These are phyloP conservation scores for Spathaspora gorwiae DNA, from an alignment of 805 yeast species.

Conservation along the genomic window DNA sequence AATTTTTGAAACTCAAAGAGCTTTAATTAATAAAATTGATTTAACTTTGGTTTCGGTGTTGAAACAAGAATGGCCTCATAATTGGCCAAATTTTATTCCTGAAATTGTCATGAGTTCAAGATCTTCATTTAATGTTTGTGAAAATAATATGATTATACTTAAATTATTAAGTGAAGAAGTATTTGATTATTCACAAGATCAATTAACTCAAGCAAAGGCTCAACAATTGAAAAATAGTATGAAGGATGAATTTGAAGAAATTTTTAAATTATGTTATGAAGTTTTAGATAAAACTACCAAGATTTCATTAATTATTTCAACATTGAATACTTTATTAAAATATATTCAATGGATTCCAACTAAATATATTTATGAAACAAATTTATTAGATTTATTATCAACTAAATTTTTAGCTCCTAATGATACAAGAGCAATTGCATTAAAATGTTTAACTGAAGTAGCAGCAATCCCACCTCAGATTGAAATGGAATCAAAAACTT, in stretches of 20 bases:
- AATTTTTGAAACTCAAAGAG: constrained; percentile 64
- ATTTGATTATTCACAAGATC: constrained; percentile 91
- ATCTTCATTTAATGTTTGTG: constrained; percentile 89
- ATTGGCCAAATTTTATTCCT: constrained; percentile 96
- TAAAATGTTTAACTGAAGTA: constrained; percentile 92
- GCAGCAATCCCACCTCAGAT: constrained; percentile 50
- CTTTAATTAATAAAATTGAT: constrained; percentile 89
- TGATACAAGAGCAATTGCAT: constrained; percentile 76
- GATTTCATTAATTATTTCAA: constrained; percentile 77
- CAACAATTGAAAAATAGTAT: constrained; percentile 74
- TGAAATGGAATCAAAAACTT: constrained; percentile 47
- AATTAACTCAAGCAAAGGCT: constrained; percentile 94
- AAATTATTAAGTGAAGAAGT: constrained; percentile 91
- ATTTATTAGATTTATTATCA: constrained; percentile 66
- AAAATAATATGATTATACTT: constrained; percentile 92
- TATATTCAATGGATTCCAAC: constrained; percentile 94
- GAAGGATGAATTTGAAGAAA: constrained; percentile 87
- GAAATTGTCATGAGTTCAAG: constrained; percentile 84
- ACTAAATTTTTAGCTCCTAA: constrained; percentile 71
- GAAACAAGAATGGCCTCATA: constrained; percentile 98
- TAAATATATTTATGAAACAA: constrained; percentile 85
- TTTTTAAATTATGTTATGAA: constrained; percentile 88
- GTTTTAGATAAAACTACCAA: constrained; percentile 76
- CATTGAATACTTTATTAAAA: constrained; percentile 74
- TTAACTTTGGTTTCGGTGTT: constrained; percentile 88